Evolutionary conservation across 129 eudicot genomes (phyloP).

Genomic region (Helianthus annuus): DNA sequence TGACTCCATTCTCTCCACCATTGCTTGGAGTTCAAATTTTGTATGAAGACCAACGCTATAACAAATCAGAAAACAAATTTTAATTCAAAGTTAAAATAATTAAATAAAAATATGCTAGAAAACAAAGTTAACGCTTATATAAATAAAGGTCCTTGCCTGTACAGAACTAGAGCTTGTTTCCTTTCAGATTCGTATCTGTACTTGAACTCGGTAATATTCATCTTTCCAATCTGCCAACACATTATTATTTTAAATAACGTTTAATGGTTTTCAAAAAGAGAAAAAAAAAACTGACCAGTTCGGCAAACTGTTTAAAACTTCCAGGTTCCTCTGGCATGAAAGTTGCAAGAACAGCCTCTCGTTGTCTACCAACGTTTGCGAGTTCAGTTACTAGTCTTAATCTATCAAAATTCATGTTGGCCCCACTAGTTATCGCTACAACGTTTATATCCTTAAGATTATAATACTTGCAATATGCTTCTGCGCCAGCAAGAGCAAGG

Average conservation of each 20-base stretch:
- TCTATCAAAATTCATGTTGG: conserved; percentile 98
- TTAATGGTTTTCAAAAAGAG: neutral
- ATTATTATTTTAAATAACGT: neutral
- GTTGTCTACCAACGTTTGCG: conserved; percentile 91
- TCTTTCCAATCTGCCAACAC: conserved; percentile 73
- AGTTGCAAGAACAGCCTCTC: conserved; percentile 98
- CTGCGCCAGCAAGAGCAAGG: conserved; percentile 98
- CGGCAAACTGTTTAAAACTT: conserved; percentile 75
- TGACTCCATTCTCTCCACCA: conserved; percentile 78
- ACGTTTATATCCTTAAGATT: conserved; percentile 79
- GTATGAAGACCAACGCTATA: conserved; percentile 97
- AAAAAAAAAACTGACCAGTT: conserved; percentile 49
- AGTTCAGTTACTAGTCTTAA: conserved; percentile 97
- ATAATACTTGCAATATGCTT: conserved; percentile 93
- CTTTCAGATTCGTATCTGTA: conserved; percentile 65
- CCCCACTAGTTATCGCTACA: conserved; percentile 92
- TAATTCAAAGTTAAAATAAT: neutral
- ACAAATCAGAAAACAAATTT: conserved; percentile 26
- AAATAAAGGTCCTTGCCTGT: conserved; percentile 56
- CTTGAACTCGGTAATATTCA: conserved; percentile 91
- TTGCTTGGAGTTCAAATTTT: conserved; percentile 69
- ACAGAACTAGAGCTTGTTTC: conserved; percentile 77
- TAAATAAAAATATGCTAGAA: neutral
- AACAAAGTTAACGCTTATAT: neutral
- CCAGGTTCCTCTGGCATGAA: conserved; percentile 89